Evolutionary conservation across 305 asterid species (phyloP), one percentile per base, ranked within the genome.

Genomic region (Solanum hybrid): DNA sequence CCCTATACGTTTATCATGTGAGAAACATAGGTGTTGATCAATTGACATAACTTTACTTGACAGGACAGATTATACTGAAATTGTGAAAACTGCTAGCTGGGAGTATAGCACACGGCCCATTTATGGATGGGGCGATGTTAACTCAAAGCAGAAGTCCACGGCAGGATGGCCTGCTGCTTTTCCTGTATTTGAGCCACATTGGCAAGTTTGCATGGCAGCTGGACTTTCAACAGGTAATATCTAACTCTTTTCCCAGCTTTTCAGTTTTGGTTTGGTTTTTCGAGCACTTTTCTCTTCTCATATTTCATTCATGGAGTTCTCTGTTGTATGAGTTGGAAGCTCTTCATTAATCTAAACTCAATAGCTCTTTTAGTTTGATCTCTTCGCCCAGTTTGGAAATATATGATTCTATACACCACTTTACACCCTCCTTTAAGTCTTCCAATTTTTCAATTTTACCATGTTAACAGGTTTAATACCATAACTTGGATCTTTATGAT

Each of bases 161-260:
- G 99, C 99, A 38, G 99, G 99, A 75, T 97, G 99, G 99, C 98
- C 93, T 89, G 99, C 99, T 88, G 99, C 98, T 89, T 95, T 97
- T 92, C 99, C 99, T 35, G 99, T 96, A 89, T 97, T 97, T 92
- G 99, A 96, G 93, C 99, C 99, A 89, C 99, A 97, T 91, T 97
- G 99, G 99, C 99, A 97, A 93, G 89, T 97, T 90, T 97, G 99
- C 93, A 96, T 97, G 99, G 98, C 96, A 5, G 97, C 96, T n/a
- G 99, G 99, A 89, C 99, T 96, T 90, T 97, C 99, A 82, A 96
- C 99, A 90, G 99, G 99, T 95, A 20, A 73, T 71, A 51, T 72
- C 88, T 86, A 22, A 34, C 42, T 87, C 56, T 85, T 78, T 88
- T 22, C 46, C 32, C 32, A 11, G 51, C 13, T 85, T 56, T 85